These are phyloP conservation scores for Bryoglossum gracile DNA, from an alignment of 495 filamentous ascomycete genomes.

Conservation along the genomic window DNA sequence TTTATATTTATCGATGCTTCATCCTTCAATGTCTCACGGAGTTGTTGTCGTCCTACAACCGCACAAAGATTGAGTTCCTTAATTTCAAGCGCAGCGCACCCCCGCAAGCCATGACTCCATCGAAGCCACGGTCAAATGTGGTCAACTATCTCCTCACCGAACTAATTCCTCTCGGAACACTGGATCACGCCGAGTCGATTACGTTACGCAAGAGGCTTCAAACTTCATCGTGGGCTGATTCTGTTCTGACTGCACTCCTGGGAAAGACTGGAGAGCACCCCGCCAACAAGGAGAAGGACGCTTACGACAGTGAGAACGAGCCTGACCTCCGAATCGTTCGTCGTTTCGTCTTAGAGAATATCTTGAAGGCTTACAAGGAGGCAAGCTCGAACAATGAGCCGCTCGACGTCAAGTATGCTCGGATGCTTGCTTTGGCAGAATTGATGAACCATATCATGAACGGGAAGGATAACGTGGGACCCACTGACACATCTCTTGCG, in stretches of 20 bases:
- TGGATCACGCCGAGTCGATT: constrained; percentile 68
- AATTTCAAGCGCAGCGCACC: constrained; percentile 91
- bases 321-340: constrained; percentile 86
- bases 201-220: constrained; percentile 72
- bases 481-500: constrained; percentile 30
- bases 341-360: constrained; percentile 89
- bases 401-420: constrained; percentile 79
- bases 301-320: constrained; percentile 68
- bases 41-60: constrained; percentile 86
- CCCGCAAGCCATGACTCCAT: constrained; percentile 70
- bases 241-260: constrained; percentile 79
- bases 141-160: constrained; percentile 88
- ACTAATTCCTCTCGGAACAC: constrained; percentile 70
- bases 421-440: constrained; percentile 78
- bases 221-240: constrained; percentile 77
- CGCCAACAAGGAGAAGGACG: constrained; percentile 37
- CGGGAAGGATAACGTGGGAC: constrained; percentile 56
- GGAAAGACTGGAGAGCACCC: constrained; percentile 73
- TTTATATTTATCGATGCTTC: constrained; percentile 94
- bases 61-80: constrained; percentile 96
- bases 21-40: constrained; percentile 89
- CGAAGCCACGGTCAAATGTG: constrained; percentile 87
- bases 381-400: constrained; percentile 70
- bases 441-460: constrained; percentile 88
- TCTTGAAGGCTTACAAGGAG: constrained; percentile 86